Evolutionary conservation across 768 basidiomycete species (phyloP).

Genomic region (Termitomyces sp.): DNA sequence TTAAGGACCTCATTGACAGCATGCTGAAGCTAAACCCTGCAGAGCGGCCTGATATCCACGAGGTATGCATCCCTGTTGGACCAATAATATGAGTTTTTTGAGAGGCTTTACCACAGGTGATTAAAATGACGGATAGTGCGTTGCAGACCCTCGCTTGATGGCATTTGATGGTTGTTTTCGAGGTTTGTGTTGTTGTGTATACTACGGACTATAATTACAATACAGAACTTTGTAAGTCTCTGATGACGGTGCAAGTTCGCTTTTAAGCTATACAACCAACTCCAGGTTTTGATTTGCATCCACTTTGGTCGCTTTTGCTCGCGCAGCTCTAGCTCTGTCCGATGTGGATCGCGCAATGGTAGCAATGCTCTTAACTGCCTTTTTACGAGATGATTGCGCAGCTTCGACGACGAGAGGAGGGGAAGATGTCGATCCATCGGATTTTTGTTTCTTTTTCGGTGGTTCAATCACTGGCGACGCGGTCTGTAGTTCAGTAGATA

Average conservation of each 20-base stretch:
- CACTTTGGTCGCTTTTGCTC: slow-evolving; percentile 18
- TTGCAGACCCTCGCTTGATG: slow-evolving; percentile 49
- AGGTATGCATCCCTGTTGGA: slow-evolving; percentile 41
- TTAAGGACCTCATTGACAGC: slow-evolving; percentile 75
- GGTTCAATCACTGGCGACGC: neutral
- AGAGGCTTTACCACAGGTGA: slow-evolving; percentile 39
- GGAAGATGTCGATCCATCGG: slow-evolving; percentile 7
- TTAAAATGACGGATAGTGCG: slow-evolving; percentile 58
- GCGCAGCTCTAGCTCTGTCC: slow-evolving; percentile 30
- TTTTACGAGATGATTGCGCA: slow-evolving; percentile 6
- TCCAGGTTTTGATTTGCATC: slow-evolving; percentile 2
- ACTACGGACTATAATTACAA: slow-evolving; percentile 1
- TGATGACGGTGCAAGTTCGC: neutral
- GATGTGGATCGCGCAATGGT: slow-evolving; percentile 31
- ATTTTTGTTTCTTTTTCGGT: slow-evolving; percentile 14
- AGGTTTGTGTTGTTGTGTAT: slow-evolving; percentile 1
- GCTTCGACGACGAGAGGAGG: neutral
- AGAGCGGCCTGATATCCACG: slow-evolving; percentile 80
- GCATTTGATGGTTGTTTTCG: neutral
- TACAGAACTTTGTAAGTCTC: neutral
- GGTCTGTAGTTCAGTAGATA: neutral
- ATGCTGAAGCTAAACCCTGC: slow-evolving; percentile 82
- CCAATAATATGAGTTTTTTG: neutral
- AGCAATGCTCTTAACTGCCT: slow-evolving; percentile 13
- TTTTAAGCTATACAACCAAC: neutral